phyloP scores from a whole-genome alignment of 805 yeast genomes.

The Millerago galiae region DNA sequence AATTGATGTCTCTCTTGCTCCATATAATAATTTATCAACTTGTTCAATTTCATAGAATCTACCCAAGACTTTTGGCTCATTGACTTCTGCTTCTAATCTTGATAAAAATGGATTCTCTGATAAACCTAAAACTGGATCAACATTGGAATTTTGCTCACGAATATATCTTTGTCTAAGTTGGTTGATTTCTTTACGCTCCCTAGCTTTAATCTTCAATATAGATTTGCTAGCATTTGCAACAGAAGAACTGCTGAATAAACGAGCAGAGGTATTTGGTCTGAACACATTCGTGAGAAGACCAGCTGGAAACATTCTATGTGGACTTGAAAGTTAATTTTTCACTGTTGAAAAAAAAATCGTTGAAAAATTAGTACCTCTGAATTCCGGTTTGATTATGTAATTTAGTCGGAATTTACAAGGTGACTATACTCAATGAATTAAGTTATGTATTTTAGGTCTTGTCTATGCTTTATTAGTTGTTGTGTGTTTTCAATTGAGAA shows the following conservation, averaged over 20 bases:
- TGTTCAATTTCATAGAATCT: constrained; percentile 54
- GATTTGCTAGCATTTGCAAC: constrained; percentile 15
- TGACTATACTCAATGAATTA: no score
- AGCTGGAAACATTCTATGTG: constrained; percentile 1
- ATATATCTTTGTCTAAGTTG: constrained; percentile 22
- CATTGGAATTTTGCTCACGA: constrained; percentile 18
- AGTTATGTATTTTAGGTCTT: no score
- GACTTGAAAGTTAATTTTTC: background rate
- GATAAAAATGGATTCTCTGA: constrained; percentile 57
- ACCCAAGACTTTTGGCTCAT: constrained; percentile 59
- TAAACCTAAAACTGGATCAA: constrained; percentile 82
- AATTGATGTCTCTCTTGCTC: constrained; percentile 62
- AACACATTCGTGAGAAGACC: constrained; percentile 11
- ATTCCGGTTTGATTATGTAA: no score
- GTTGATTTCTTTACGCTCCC: constrained; percentile 21
- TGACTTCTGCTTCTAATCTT: constrained; percentile 59
- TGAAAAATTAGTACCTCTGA: no score
- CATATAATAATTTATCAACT: constrained; percentile 68
- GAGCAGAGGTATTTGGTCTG: constrained; percentile 5
- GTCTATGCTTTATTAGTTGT: background rate
- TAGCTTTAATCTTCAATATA: constrained; percentile 20
- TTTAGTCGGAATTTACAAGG: no score
- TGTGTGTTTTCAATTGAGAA: no score
- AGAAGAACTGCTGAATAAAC: constrained; percentile 11
- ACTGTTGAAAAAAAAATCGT: constrained; percentile 3